Evolutionary conservation across 2,329 filamentous ascomycete genomes (phyloP).

Genomic region (Rhinocladiella similis): DNA sequence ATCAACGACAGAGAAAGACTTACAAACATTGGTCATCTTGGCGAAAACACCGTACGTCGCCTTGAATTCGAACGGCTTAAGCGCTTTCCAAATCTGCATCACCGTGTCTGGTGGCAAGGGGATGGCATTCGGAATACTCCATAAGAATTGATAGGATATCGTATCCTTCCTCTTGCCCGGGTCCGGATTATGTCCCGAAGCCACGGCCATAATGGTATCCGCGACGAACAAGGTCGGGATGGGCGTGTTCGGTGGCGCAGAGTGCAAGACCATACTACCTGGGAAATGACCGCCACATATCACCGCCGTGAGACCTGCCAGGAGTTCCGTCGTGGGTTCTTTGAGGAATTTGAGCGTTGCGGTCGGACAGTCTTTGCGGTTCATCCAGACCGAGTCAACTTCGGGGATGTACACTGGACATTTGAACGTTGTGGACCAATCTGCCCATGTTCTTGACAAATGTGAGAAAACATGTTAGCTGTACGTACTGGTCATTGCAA

Average conservation of each 20-base stretch:
- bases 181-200: constrained; percentile 64
- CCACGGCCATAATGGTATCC: constrained; percentile 73
- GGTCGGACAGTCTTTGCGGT: constrained; percentile 43
- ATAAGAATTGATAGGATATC: constrained; percentile 24
- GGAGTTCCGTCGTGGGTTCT: constrained; percentile 23
- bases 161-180: constrained; percentile 21
- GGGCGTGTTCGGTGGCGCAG: constrained; percentile 47
- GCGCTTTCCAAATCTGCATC: constrained; percentile 66
- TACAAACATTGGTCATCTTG: constrained; percentile 25
- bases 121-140: constrained; percentile 48
- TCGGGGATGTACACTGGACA: constrained; percentile 69
- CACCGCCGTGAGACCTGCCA: constrained; percentile 57
- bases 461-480: background rate
- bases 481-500: background rate
- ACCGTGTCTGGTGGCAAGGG: constrained; percentile 67
- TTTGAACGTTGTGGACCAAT: constrained; percentile 68
- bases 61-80: constrained; percentile 67
- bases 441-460: constrained; percentile 59
- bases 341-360: constrained; percentile 36
- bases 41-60: constrained; percentile 51
- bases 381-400: constrained; percentile 68
- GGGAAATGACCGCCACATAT: constrained; percentile 80
- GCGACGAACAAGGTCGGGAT: constrained; percentile 67
- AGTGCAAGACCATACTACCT: constrained; percentile 64
- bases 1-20: constrained; percentile 1